These are phyloP conservation scores for Microbotryum violaceum DNA, from an alignment of 1,284 basidiomycete genomes.

Conservation along the genomic window DNA sequence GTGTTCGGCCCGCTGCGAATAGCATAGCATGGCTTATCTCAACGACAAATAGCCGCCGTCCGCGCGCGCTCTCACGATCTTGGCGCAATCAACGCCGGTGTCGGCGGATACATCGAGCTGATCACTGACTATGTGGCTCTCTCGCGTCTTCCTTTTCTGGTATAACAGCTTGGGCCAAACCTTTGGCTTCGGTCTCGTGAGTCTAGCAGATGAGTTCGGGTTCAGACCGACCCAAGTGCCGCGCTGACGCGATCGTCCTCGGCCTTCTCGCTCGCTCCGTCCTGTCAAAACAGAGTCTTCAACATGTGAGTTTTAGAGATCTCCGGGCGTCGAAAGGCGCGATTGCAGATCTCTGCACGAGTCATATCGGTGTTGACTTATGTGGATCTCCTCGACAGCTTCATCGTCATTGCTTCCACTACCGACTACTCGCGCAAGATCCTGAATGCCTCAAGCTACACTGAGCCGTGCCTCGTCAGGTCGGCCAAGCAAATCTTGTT, in stretches of 20 bases:
- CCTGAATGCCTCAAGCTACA: slow-evolving; percentile 77
- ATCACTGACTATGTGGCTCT: no score
- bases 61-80: neutral
- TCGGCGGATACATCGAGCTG: no score
- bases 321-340: neutral
- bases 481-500: slow-evolving; percentile 83
- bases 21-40: neutral
- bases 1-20: neutral
- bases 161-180: slow-evolving; percentile 54
- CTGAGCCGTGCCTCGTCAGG: slow-evolving; percentile 89
- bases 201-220: neutral
- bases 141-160: neutral
- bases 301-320: slow-evolving; percentile 63
- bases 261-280: neutral
- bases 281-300: slow-evolving; percentile 55
- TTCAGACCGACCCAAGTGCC: no score
- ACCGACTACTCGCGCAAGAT: slow-evolving; percentile 88
- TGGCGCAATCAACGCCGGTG: neutral
- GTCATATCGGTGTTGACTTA: neutral
- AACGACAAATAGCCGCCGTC: neutral
- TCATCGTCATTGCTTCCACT: slow-evolving; percentile 91
- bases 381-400: slow-evolving; percentile 49
- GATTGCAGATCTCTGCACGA: neutral
- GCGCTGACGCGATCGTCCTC: no score
- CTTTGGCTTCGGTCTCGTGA: slow-evolving; percentile 66